These are phyloP conservation scores for Gnaphalium uliginosum DNA, from an alignment of 129 eudicot species.

Conservation along the genomic window DNA sequence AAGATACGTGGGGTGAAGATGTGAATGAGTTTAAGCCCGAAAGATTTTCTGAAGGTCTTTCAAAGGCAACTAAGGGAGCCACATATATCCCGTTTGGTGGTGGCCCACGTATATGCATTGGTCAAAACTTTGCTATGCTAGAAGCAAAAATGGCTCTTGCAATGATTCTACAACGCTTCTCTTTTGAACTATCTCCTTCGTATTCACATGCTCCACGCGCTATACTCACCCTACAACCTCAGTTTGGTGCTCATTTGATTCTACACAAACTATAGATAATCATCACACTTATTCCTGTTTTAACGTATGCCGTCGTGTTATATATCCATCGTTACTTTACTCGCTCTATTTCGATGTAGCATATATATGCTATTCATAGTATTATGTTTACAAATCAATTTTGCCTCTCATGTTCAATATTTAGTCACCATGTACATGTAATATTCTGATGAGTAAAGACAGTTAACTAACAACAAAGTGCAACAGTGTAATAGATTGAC, in stretches of 20 bases:
- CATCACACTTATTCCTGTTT: not conserved
- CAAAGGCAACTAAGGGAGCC: constrained; percentile 27
- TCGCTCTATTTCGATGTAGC: not conserved
- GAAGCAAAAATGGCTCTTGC: constrained; percentile 30
- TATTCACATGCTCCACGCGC: constrained; percentile 36
- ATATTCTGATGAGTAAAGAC: no score
- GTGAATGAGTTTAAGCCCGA: constrained; percentile 35
- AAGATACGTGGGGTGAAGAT: constrained; percentile 33
- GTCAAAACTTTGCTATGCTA: constrained; percentile 35
- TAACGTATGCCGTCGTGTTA: not conserved
- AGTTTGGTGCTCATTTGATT: constrained; percentile 30
- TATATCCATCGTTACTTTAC: not conserved
- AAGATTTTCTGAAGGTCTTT: constrained; percentile 27
- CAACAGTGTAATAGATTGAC: not conserved
- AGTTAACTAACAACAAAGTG: not conserved
- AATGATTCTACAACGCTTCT: constrained; percentile 35
- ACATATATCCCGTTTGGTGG: constrained; percentile 31
- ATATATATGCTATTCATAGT: not conserved
- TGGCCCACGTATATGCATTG: constrained; percentile 40
- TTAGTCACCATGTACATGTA: no score
- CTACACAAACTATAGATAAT: constrained; percentile 22
- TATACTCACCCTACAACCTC: constrained; percentile 24
- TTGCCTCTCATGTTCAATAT: no score
- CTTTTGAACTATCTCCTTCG: constrained; percentile 32
- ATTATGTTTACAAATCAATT: no score